phyloP scores from a whole-genome alignment of 345 rosid genomes.

The Salix viminalis region DNA sequence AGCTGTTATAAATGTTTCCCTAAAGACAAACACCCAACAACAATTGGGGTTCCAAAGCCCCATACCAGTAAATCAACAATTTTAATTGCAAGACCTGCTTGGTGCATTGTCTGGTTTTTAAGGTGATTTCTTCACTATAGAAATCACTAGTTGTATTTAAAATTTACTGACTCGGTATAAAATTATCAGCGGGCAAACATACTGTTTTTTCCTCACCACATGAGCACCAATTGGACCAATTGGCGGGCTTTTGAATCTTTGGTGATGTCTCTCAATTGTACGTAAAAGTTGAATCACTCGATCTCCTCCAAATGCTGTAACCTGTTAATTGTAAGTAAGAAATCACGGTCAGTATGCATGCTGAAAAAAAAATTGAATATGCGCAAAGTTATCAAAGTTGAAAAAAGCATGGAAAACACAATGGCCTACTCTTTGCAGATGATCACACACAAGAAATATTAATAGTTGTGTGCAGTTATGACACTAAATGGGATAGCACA shows the following conservation, averaged over 20 bases:
- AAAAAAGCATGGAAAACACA: not conserved
- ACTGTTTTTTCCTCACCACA: slow-evolving; percentile 50
- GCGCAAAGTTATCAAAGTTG: not conserved
- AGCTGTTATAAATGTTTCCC: no score
- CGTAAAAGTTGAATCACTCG: slow-evolving; percentile 69
- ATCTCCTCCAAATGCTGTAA: slow-evolving; percentile 94
- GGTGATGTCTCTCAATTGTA: slow-evolving; percentile 62
- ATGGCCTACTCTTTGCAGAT: not conserved
- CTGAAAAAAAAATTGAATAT: not conserved
- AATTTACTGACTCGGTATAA: not conserved
- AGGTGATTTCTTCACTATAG: no score
- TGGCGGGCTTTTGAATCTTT: slow-evolving; percentile 62
- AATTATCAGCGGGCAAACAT: not conserved
- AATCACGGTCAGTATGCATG: not conserved
- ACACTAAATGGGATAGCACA: slow-evolving; percentile 15
- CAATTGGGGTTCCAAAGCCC: no score
- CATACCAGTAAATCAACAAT: no score
- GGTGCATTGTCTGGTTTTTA: no score
- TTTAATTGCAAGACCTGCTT: no score
- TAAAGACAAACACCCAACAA: no score
- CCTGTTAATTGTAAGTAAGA: slow-evolving; percentile 34
- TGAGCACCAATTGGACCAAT: slow-evolving; percentile 97
- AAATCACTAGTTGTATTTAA: not conserved
- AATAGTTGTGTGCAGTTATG: not conserved
- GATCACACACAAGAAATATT: not conserved